phyloP scores from a whole-genome alignment of 2,329 filamentous ascomycete genomes.

The Aciculosporium take region DNA sequence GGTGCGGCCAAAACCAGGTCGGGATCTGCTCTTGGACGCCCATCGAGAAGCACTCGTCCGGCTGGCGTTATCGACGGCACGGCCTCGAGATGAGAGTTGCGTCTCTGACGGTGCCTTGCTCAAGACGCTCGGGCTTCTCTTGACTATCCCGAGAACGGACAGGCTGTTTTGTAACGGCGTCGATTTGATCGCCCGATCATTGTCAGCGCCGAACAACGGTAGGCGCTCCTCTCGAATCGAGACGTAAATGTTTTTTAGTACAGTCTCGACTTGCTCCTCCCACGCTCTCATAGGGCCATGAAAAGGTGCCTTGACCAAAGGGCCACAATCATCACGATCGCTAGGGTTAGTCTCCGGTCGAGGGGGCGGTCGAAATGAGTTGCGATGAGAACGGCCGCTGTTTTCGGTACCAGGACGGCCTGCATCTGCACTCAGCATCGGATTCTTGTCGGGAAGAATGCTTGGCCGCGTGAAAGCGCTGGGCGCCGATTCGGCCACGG shows the following conservation, averaged over 20 bases:
- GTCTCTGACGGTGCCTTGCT: conserved; percentile 87
- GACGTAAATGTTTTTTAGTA: conserved; percentile 80
- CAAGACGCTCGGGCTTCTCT: conserved; percentile 76
- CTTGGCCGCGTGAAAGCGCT: conserved; percentile 48
- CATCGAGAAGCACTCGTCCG: conserved; percentile 51
- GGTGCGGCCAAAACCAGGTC: conserved; percentile 57
- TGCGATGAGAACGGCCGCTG: conserved; percentile 25
- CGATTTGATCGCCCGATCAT: conserved; percentile 24
- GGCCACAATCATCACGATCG: conserved; percentile 47
- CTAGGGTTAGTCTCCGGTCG: conserved; percentile 28
- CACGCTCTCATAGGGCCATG: conserved; percentile 63
- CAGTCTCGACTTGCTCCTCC: conserved; percentile 80
- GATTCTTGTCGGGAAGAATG: conserved; percentile 33
- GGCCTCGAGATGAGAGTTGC: conserved; percentile 53
- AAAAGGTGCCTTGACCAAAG: conserved; percentile 65
- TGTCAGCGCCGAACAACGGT: conserved; percentile 63
- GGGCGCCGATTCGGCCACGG: conserved; percentile 57
- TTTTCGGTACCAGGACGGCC: conserved; percentile 22
- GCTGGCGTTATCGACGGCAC: conserved; percentile 50
- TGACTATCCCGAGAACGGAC: conserved; percentile 62
- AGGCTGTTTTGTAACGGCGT: conserved; percentile 45
- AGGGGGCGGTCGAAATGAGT: conserved; percentile 37
- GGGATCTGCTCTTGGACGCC: conserved; percentile 73
- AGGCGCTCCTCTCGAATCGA: conserved; percentile 81
- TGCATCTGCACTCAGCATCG: conserved; percentile 19